Evolutionary conservation across 2,329 filamentous ascomycete species (phyloP).

Genomic region (Paraconiothyrium brasiliense): DNA sequence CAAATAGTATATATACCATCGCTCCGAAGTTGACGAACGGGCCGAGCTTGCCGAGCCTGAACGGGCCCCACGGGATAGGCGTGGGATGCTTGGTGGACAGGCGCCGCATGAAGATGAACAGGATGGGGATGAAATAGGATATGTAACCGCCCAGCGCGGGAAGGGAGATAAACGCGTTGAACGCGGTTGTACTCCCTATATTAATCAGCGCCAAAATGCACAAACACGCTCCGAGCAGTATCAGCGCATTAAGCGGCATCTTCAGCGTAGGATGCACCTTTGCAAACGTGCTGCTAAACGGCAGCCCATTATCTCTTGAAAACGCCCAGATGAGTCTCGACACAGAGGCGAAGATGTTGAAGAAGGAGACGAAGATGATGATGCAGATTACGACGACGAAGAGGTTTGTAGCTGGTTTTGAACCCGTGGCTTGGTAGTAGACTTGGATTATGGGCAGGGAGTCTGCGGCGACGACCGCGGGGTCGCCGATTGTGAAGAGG

Average conservation of each 20-base stretch:
- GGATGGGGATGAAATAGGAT: constrained; percentile 42
- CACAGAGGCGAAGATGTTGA: constrained; percentile 56
- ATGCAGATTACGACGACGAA: constrained; percentile 40
- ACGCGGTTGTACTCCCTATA: constrained; percentile 36
- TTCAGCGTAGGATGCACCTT: constrained; percentile 32
- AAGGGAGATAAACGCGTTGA: constrained; percentile 45
- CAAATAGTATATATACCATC: constrained; percentile 34
- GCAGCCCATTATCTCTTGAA: constrained; percentile 57
- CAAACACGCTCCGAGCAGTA: constrained; percentile 27
- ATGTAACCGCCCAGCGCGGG: constrained; percentile 39
- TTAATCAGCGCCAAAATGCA: constrained; percentile 46
- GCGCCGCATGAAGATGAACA: constrained; percentile 33
- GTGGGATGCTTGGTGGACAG: constrained; percentile 17
- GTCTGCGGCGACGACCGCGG: constrained; percentile 3
- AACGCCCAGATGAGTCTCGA: constrained; percentile 61
- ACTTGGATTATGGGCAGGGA: constrained; percentile 29
- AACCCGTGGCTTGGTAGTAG: constrained; percentile 48
- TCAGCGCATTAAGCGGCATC: constrained; percentile 33
- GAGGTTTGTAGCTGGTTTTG: constrained; percentile 54
- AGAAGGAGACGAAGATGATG: constrained; percentile 46
- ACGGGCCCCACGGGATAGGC: constrained; percentile 32
- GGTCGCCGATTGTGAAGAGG: constrained; percentile 54
- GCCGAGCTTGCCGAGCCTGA: constrained; percentile 32
- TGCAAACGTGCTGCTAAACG: constrained; percentile 41
- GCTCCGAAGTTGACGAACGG: constrained; percentile 33